phyloP scores from a whole-genome alignment of 1,139 yeast genomes.

The Maudiozyma humilis region DNA sequence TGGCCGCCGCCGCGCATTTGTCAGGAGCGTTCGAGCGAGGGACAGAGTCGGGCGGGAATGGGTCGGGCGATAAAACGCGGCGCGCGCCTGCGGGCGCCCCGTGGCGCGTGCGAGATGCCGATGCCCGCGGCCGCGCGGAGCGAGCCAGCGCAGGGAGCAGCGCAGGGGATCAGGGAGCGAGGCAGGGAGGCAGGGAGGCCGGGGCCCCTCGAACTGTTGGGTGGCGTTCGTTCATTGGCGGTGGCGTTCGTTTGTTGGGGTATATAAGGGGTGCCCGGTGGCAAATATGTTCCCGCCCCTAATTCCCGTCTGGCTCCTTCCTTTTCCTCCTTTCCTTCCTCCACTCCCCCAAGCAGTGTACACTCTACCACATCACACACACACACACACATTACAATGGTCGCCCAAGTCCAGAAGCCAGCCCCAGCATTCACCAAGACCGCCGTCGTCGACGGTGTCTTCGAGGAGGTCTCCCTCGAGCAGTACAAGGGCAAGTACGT shows the following conservation, averaged over 20 bases:
- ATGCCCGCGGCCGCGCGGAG: background rate
- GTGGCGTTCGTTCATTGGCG: background rate
- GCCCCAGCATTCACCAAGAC: constrained; percentile 95
- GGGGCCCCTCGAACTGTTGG: no score
- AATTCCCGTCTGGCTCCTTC: background rate
- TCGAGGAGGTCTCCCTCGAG: constrained; percentile 89
- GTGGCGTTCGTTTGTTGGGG: background rate
- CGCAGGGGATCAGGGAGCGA: background rate
- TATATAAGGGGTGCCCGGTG: background rate
- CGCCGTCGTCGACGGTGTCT: constrained; percentile 92
- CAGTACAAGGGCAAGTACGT: constrained; percentile 98
- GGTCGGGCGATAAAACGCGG: constrained; percentile 2
- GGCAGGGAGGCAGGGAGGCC: background rate
- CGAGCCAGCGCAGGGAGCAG: background rate
- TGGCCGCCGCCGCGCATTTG: background rate
- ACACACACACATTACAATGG: constrained; percentile 42
- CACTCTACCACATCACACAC: background rate
- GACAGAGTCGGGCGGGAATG: background rate
- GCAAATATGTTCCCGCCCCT: background rate
- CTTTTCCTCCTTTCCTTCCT: background rate
- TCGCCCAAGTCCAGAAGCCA: constrained; percentile 82
- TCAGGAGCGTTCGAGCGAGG: no score
- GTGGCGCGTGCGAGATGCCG: background rate
- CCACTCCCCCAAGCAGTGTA: background rate
- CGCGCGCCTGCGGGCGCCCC: background rate